These are phyloP conservation scores for Climacium dendroides DNA, from an alignment of 225 moss, liverwort and hornwort genomes.

Conservation along the genomic window DNA sequence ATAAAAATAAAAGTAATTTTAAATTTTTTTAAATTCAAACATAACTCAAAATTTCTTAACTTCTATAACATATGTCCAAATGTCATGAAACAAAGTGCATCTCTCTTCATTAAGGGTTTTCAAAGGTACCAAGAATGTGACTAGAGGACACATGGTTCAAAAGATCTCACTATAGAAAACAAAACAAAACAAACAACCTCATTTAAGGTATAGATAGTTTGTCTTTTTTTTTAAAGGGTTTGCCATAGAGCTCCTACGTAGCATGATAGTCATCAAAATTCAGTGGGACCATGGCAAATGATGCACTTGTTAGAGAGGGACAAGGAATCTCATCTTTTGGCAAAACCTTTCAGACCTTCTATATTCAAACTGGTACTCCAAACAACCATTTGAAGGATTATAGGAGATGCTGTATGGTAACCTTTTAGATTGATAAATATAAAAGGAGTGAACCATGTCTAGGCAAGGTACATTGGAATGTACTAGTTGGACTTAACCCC, in stretches of 20 bases:
- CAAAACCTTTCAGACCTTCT: fast-evolving
- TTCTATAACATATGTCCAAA: too few relatives aligned
- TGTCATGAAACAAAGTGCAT: too few relatives aligned
- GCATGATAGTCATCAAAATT: fast-evolving
- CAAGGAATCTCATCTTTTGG: fast-evolving
- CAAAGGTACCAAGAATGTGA: too few relatives aligned
- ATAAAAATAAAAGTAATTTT: too few relatives aligned
- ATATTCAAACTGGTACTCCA: not conserved
- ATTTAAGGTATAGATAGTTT: not conserved
- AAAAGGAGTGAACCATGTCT: too few relatives aligned
- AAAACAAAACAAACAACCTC: too few relatives aligned
- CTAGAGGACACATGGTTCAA: too few relatives aligned
- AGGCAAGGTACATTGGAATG: too few relatives aligned
- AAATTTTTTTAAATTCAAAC: too few relatives aligned
- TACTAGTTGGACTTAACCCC: not conserved
- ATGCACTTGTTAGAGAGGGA: fast-evolving
- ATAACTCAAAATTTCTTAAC: too few relatives aligned
- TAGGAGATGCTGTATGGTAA: fast-evolving
- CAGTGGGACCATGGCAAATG: fast-evolving
- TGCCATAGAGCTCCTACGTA: not conserved
- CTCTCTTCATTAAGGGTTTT: too few relatives aligned
- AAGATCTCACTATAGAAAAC: too few relatives aligned
- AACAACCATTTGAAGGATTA: not conserved
- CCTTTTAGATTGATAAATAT: not conserved
- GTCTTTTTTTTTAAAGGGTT: not conserved